Conservation (phyloP, 371 early-diverging fungal genomes). For the Zopfochytrium polystomum region DNA sequence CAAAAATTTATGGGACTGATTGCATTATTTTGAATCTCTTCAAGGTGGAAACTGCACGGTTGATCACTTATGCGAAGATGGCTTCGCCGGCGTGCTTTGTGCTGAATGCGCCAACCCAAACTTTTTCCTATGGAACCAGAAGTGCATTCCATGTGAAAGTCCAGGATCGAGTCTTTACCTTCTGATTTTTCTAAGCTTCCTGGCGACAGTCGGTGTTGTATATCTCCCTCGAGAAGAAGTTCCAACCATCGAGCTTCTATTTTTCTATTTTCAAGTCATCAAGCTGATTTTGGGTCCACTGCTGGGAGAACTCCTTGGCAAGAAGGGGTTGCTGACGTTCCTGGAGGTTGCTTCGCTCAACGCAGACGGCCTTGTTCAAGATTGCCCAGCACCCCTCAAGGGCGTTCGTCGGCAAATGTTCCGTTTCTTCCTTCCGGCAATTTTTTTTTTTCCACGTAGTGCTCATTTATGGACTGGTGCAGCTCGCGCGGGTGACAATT, state of each 20-base stretch:
- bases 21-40: neutral
- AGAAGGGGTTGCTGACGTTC: slow-evolving; percentile 13
- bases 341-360: slow-evolving; percentile 22
- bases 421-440: slow-evolving; percentile 20
- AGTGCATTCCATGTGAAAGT: slow-evolving; percentile 20
- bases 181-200: slow-evolving; percentile 9
- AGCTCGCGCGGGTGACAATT: neutral
- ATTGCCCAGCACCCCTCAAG: slow-evolving; percentile 25
- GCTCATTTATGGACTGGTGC: slow-evolving; percentile 3
- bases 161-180: slow-evolving; percentile 12
- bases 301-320: slow-evolving; percentile 10
- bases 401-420: slow-evolving; percentile 18
- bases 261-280: slow-evolving; percentile 31
- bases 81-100: slow-evolving; percentile 24
- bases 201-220: slow-evolving; percentile 11
- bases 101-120: slow-evolving; percentile 15
- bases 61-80: slow-evolving; percentile 3
- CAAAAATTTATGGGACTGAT: neutral
- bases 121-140: slow-evolving; percentile 14
- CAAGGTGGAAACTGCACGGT: slow-evolving; percentile 27
- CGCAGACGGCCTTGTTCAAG: slow-evolving; percentile 22
- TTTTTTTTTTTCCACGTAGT: slow-evolving; percentile 15
- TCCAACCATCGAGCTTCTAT: slow-evolving; percentile 22
- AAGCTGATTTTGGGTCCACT: slow-evolving; percentile 22
- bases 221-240: slow-evolving; percentile 20